Percentiles rank a stretch among this genome's conserved stretches.
phyloP scores from a whole-genome alignment of 305 asterid species.

The Euphrasia arctica region DNA sequence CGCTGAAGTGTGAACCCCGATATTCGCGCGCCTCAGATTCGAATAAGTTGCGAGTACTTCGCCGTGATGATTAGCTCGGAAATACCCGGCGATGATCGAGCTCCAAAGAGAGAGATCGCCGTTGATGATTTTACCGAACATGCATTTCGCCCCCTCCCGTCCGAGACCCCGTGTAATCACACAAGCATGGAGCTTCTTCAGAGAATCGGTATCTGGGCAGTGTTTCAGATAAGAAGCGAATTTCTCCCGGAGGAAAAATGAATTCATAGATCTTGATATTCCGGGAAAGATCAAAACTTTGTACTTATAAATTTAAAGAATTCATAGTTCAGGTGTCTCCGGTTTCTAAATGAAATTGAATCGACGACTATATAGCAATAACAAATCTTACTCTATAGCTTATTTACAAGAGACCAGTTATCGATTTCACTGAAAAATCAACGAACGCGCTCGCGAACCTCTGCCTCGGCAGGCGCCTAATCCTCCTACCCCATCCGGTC shows the following conservation, averaged over 20 bases:
- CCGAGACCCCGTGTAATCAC: slow-evolving; percentile 40
- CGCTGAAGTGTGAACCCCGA: slow-evolving; percentile 37
- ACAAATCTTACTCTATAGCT: too few species aligned
- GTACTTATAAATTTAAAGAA: too few species aligned
- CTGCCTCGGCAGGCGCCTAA: slow-evolving; percentile 75
- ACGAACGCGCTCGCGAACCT: slow-evolving; percentile 35
- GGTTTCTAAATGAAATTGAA: too few species aligned
- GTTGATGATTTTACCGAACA: slow-evolving; percentile 30
- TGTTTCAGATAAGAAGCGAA: slow-evolving; percentile 35
- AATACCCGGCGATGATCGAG: slow-evolving; percentile 36
- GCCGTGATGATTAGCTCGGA: slow-evolving; percentile 30
- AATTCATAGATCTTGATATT: background rate
- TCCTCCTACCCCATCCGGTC: slow-evolving; percentile 85
- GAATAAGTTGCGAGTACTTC: slow-evolving; percentile 40
- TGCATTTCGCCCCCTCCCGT: slow-evolving; percentile 37
- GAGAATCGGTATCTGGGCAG: slow-evolving; percentile 28
- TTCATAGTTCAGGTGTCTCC: too few species aligned
- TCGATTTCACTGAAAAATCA: slow-evolving; percentile 31
- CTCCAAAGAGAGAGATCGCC: slow-evolving; percentile 40
- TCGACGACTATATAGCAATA: too few species aligned
- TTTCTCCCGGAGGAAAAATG: slow-evolving; percentile 20
- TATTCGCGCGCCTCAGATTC: slow-evolving; percentile 32
- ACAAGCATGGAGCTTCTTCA: slow-evolving; percentile 45
- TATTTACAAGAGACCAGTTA: too few species aligned
- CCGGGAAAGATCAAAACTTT: too few species aligned